Evolutionary conservation across 495 filamentous ascomycete genomes (phyloP), one percentile per base, ranked within the genome.

Genomic region (Chaetomium cochliodes): DNA sequence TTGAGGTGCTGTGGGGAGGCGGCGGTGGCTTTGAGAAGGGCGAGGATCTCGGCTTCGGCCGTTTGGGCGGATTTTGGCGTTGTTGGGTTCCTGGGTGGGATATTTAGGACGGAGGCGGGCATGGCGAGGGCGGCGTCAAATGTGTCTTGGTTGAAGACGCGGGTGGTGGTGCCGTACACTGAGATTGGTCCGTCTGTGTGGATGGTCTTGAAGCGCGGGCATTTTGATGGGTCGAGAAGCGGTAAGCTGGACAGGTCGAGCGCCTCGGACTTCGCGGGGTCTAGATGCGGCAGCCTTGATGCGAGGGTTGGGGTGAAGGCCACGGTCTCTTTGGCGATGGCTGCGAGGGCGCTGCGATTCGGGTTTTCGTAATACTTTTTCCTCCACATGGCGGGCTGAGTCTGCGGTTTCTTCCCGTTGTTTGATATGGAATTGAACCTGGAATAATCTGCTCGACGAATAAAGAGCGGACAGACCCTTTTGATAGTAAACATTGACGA

Each of bases 101-200:
- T 11, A n/a, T 13, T n/a, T 7, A 70, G 51, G 11, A 68, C 37
- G 39, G 62, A n/a, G 15, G 55, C 46, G 5, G 67, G 66, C 58
- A 87, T 71, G 2, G 65, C 39, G 23, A 84, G 65, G 8, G 84
- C 84, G 5, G 73, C 72, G 58, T 87, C 81, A 61, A 82, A 79
- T 0, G 79, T 78, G 65, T 88, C 86, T 25, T 75, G 74, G 59
- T 81, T 72, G 13, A 83, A 58, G 49, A 88, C 82, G 51, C 70
- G 68, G 50, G 82, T 71, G 7, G 59, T 47, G 5, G 80, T 73
- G 13, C 68, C 69, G 16, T 42, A 54, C 22, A 3, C 12, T 12
- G 26, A 16, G 0, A 3, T 42, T 3, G 65, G 49, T 11, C 44
- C 70, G 3, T 22, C 60, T 16, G 72, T 56, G 3, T 20, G 58